Evolutionary conservation across 2,329 filamentous ascomycete genomes (phyloP), one percentile per base, ranked within the genome.

Genomic region (Colletotrichum tanaceti): DNA sequence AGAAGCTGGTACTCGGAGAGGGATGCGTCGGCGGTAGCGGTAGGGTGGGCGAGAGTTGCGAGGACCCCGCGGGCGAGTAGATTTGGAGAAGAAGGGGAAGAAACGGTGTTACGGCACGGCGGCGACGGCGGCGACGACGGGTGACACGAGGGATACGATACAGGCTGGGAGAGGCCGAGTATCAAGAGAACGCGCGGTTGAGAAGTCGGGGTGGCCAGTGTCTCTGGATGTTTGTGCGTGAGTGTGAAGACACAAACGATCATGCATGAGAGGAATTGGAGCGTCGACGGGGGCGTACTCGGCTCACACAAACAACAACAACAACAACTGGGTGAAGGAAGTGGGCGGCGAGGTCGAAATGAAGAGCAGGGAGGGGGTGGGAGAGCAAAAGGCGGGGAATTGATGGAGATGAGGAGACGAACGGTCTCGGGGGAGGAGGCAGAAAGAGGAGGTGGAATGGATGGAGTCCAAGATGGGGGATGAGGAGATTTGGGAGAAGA

Each of bases 281-380:
- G 43, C 28, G 43, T 41, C 50, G 52, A 68, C 20, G 46, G 47
- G 38, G 28, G 59, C 38, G 62, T 67, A 70, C 63, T 65, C 58
- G 68, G 53, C 53, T 63, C 63, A 52, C 63, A 69, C 55, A 32
- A 32, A 9, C 28, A 63, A 67, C 14, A 41, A 57, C 38, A 68
- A 57, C 54, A 52, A 65, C 44, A 32, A 32, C 60, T 65, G 28
- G 28, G 7, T 71, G 64, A 61, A 63, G 71, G 61, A 63, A 69
- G 59, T 65, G 70, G 28, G 64, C 44, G 47, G 59, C 76, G 71
- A 76, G 75, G 47, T 55, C 52, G 32, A 68, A 47, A 58, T 65
- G 58, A 59, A 58, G 44, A 24, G 66, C 50, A 61, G 75, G 72
- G 73, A 74, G 78, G 70, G 70, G 68, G 68, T 70, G 68, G 68